Percentiles rank a stretch among this genome's conserved stretches.
phyloP scores from a whole-genome alignment of 805 yeast species.

The Kluyveromyces nonfermentans region DNA sequence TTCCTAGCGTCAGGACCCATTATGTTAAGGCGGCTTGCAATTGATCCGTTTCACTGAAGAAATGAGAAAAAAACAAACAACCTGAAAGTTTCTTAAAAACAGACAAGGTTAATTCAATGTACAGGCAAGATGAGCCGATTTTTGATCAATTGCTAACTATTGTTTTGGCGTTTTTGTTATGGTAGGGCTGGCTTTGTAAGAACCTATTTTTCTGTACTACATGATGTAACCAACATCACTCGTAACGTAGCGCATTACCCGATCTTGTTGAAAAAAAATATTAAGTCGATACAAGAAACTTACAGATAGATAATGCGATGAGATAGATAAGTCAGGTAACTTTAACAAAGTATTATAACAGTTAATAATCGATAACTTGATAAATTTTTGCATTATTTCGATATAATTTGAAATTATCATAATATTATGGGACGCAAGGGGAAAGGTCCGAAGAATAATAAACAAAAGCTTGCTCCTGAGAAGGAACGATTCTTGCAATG shows the following conservation, averaged over 20 bases:
- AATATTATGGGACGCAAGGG: conserved; percentile 28
- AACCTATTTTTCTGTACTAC: neutral
- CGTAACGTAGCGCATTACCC: neutral
- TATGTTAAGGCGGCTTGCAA: neutral
- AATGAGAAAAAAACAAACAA: neutral
- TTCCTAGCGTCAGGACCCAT: conserved; percentile 29
- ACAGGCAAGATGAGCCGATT: neutral
- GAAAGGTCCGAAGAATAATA: conserved; percentile 33
- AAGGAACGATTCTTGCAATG: conserved; percentile 88
- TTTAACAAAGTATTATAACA: no score
- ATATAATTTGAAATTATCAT: neutral
- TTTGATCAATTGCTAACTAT: no score
- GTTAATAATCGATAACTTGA: no score
- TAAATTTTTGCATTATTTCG: no score
- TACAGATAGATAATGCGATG: neutral
- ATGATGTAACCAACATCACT: neutral
- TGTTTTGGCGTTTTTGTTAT: neutral
- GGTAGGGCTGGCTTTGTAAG: neutral
- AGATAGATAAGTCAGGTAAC: no score
- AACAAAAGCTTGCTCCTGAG: conserved; percentile 74
- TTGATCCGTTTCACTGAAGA: neutral
- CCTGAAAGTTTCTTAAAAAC: neutral
- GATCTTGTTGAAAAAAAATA: neutral
- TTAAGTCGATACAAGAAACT: no score
- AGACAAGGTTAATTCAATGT: neutral